phyloP scores from a whole-genome alignment of 2,329 filamentous ascomycete species.

The Pestalotiopsis sp. region DNA sequence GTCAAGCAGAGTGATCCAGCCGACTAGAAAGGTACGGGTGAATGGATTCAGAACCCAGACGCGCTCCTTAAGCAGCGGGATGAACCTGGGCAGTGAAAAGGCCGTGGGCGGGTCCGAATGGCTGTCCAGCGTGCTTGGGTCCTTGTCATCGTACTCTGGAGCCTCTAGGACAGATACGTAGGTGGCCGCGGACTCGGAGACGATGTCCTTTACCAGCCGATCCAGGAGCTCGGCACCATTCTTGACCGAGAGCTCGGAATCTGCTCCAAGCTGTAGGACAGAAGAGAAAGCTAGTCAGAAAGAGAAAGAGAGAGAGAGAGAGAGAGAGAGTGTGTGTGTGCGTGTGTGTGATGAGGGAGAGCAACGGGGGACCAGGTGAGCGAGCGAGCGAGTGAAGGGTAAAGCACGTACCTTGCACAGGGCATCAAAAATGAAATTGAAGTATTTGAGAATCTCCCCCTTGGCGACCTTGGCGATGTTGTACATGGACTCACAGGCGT shows the following conservation, averaged over 20 bases:
- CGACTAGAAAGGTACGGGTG: constrained; percentile 91
- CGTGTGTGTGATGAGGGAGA: not conserved
- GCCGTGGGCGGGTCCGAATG: constrained; percentile 70
- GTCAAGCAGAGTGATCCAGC: constrained; percentile 93
- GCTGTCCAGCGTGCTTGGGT: constrained; percentile 40
- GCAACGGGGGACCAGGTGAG: not conserved
- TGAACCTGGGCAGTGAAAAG: constrained; percentile 88
- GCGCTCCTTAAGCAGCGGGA: constrained; percentile 89
- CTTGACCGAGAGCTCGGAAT: constrained; percentile 95
- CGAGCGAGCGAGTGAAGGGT: constrained; percentile 2
- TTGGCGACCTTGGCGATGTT: constrained; percentile 99
- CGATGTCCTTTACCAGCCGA: constrained; percentile 93
- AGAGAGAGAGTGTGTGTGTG: constrained; percentile 15
- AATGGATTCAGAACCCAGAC: constrained; percentile 95
- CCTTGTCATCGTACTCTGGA: constrained; percentile 49
- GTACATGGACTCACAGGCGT: constrained; percentile 99
- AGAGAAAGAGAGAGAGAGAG: constrained; percentile 14
- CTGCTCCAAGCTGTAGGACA: constrained; percentile 75
- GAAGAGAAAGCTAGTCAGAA: too few species aligned
- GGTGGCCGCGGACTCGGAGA: constrained; percentile 90
- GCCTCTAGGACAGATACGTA: constrained; percentile 88
- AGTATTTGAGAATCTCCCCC: constrained; percentile 94
- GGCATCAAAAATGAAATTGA: constrained; percentile 98
- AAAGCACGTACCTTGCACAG: constrained; percentile 77
- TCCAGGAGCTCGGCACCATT: constrained; percentile 96